These are phyloP conservation scores for Grifola frondosa DNA, from an alignment of 1,284 basidiomycete genomes.

Conservation along the genomic window DNA sequence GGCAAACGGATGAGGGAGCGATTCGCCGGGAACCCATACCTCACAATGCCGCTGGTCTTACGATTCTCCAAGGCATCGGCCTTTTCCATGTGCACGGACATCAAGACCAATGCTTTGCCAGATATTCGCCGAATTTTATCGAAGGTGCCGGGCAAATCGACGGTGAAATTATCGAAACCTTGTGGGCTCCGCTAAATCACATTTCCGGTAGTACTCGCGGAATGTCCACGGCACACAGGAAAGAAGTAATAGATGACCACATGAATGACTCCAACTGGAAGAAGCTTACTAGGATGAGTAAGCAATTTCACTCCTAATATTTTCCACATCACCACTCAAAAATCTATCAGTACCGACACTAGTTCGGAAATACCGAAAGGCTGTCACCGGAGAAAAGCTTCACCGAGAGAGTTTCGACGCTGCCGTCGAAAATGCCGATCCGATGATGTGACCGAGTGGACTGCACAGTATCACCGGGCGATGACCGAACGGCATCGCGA, in stretches of 20 bases:
- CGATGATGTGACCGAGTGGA: too few species aligned
- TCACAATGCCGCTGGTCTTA: not conserved
- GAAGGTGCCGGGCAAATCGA: conserved; percentile 16
- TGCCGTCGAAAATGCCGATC: too few species aligned
- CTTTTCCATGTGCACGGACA: conserved; percentile 22
- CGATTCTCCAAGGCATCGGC: not conserved
- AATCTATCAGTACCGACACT: too few species aligned
- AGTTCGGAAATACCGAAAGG: too few species aligned
- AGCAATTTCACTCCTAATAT: too few species aligned
- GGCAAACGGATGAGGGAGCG: not conserved
- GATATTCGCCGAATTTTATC: conserved; percentile 18
- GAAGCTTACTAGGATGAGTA: conserved; percentile 16
- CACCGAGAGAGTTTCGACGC: too few species aligned
- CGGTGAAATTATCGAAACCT: conserved; percentile 23
- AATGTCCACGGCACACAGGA: conserved; percentile 17
- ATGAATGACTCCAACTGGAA: conserved; percentile 27
- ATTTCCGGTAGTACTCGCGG: conserved; percentile 13
- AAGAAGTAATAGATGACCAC: conserved; percentile 20
- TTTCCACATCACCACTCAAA: too few species aligned
- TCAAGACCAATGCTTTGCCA: conserved; percentile 13
- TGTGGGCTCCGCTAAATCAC: conserved; percentile 20
- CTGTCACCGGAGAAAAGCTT: too few species aligned
- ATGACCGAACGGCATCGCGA: too few species aligned
- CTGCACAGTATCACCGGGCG: too few species aligned
- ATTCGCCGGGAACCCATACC: not conserved